Conservation (phyloP, 108 stramenopile species). For the Parietichytrium sp. region DNA sequence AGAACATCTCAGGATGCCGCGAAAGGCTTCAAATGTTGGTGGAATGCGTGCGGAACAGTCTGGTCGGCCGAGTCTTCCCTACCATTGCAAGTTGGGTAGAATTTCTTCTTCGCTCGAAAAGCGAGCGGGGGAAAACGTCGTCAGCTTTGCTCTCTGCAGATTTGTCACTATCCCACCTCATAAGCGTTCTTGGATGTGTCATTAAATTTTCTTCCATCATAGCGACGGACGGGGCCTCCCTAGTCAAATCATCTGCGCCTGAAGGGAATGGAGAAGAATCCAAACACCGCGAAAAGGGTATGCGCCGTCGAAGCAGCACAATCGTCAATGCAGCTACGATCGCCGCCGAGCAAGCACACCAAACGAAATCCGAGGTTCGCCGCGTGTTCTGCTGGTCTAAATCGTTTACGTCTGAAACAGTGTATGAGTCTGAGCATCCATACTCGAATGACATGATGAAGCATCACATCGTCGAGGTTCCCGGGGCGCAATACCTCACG, state of each 20-base stretch:
- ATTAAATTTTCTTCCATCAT: constrained; percentile 21
- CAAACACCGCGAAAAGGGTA: neutral
- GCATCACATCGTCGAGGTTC: neutral
- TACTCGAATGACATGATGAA: neutral
- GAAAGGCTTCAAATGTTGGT: neutral
- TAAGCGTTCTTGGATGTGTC: neutral
- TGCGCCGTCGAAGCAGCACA: constrained; percentile 9
- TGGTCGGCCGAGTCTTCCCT: constrained; percentile 27
- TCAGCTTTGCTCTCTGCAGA: constrained; percentile 1
- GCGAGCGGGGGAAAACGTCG: neutral
- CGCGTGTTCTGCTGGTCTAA: neutral
- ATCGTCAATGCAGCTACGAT: constrained; percentile 15
- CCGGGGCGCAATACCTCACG: neutral
- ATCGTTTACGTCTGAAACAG: neutral
- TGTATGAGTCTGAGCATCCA: neutral
- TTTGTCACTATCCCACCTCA: neutral
- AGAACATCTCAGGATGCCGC: neutral
- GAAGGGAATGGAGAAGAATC: neutral
- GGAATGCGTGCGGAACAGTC: neutral
- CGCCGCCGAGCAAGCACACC: neutral
- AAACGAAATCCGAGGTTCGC: neutral
- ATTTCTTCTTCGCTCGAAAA: neutral
- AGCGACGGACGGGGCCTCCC: neutral
- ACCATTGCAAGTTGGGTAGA: neutral
- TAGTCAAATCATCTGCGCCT: neutral